Base-by-base conservation (phyloP, 768 basidiomycete species). In the Mycena amicta region DNA sequence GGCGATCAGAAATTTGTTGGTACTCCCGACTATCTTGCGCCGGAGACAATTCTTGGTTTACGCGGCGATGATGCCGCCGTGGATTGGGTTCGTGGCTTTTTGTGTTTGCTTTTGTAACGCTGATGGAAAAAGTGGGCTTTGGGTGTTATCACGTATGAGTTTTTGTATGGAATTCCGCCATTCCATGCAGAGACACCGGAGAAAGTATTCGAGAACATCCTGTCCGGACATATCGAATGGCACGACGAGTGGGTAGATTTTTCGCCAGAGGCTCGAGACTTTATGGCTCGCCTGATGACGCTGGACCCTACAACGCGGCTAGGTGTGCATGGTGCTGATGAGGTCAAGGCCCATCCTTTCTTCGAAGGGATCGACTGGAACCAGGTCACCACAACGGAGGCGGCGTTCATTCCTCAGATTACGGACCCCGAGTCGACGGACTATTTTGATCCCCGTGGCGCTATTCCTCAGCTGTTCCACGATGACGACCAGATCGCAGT, bases 391-490 rank as follows among this genome's bases (percentile, higher is more conserved):
- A 85, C 85, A 6, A 85, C 87, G 4, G 91, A 96, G 74, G 94
- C 95, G 11, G 92, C 89, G 29, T 99, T 99, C 76, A 93, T 98
- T 52, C 97, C 97, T 47, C 90, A 95, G 68, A 86, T 97, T 30
- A 85, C 90, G 15, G 95, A 98, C 73, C 95, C 95, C 3, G 95
- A 98, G 75, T 96, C 94, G 22, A 99, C 97, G n/a, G 97, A 99
- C 72, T 99, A 99, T 75, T 99, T 99, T 67, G 97, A 99, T 75
- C 85, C 95, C 60, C 88, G 97, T 43, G 97, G 97, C 3, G 96
- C 96, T 16, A 85, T 92, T 43, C 85, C 89, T 28, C 92, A 94
- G 68, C 75, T 92, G 31, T 97, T 98, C 82, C 89, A 93, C 47
- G 96, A 98, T 57, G 93, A 95, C 47, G 93, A 94, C 50, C 78